These are phyloP conservation scores for Pleurotus salmoneostramineus DNA, from an alignment of 768 basidiomycete genomes.

Conservation along the genomic window DNA sequence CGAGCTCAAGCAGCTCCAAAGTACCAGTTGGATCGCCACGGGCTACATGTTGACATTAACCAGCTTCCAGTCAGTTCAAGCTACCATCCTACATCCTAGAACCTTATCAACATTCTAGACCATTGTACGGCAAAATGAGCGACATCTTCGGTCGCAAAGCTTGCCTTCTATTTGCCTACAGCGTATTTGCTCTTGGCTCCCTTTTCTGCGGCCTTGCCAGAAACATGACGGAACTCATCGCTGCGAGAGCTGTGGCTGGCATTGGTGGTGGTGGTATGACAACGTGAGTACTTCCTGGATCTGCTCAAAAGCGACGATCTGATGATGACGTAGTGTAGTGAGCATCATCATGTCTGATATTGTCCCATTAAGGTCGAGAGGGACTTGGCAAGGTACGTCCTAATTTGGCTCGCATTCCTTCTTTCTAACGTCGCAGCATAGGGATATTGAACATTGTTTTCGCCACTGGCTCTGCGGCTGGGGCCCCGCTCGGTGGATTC, in stretches of 20 bases:
- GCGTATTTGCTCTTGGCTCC: conserved; percentile 49
- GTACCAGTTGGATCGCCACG: conserved; percentile 65
- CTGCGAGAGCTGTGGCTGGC: conserved; percentile 50
- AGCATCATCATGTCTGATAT: conserved; percentile 67
- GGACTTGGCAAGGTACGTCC: conserved; percentile 62
- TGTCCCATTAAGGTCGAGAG: conserved; percentile 55
- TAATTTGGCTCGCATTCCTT: neutral
- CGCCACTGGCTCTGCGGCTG: conserved; percentile 51
- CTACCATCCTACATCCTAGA: neutral
- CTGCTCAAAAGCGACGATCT: neutral
- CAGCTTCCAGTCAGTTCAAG: conserved; percentile 48
- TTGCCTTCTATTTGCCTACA: conserved; percentile 53
- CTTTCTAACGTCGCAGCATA: conserved; percentile 11
- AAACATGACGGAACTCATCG: conserved; percentile 51
- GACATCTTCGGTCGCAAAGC: conserved; percentile 63
- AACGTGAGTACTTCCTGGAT: conserved; percentile 36
- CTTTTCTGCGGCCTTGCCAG: conserved; percentile 49
- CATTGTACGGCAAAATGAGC: conserved; percentile 60
- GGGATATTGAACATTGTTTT: conserved; percentile 60
- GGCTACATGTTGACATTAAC: conserved; percentile 59
- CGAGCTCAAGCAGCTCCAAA: conserved; percentile 58
- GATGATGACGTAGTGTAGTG: conserved; percentile 36
- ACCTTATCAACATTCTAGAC: conserved; percentile 27
- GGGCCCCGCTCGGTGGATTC: conserved; percentile 62
- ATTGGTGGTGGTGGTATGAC: conserved; percentile 63